A percentile compares a stretch with the other conserved stretches of the same genome.
Evolutionary conservation across 495 filamentous ascomycete species (phyloP).

Genomic region (Xanthoparmelia taractica): DNA sequence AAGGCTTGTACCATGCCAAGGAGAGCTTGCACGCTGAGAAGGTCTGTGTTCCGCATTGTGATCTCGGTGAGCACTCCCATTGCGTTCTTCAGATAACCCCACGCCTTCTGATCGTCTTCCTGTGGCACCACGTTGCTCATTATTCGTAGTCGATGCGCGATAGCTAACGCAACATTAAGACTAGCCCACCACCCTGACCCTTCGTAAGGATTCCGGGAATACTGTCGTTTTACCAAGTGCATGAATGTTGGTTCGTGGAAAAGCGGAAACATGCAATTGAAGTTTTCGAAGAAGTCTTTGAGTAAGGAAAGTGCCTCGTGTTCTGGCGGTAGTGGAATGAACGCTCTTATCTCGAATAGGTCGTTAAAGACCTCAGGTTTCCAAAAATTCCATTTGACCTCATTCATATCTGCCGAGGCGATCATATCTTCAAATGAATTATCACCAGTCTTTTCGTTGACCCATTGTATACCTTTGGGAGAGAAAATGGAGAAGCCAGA

Average conservation of each 20-base stretch:
- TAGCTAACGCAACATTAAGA: constrained; percentile 87
- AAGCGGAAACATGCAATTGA: constrained; percentile 96
- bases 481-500: constrained; percentile 98
- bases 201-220: constrained; percentile 86
- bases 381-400: constrained; percentile 93
- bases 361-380: constrained; percentile 92
- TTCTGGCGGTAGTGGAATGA: constrained; percentile 71
- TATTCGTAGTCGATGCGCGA: constrained; percentile 84
- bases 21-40: constrained; percentile 92
- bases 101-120: constrained; percentile 88
- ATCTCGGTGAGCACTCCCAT: constrained; percentile 87
- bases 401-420: constrained; percentile 67
- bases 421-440: constrained; percentile 95
- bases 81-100: constrained; percentile 93
- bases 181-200: constrained; percentile 98
- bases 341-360: constrained; percentile 81
- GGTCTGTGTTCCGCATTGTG: constrained; percentile 90
- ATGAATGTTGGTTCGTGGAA: constrained; percentile 98
- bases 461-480: constrained; percentile 96
- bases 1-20: constrained; percentile 66
- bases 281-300: constrained; percentile 93
- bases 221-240: constrained; percentile 88
- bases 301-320: constrained; percentile 72
- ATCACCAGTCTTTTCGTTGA: constrained; percentile 96
- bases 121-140: constrained; percentile 87